Percentiles rank a stretch among this genome's conserved stretches.
phyloP scores from a whole-genome alignment of 2,329 filamentous ascomycete genomes.

The Akanthomyces uredinophilus region DNA sequence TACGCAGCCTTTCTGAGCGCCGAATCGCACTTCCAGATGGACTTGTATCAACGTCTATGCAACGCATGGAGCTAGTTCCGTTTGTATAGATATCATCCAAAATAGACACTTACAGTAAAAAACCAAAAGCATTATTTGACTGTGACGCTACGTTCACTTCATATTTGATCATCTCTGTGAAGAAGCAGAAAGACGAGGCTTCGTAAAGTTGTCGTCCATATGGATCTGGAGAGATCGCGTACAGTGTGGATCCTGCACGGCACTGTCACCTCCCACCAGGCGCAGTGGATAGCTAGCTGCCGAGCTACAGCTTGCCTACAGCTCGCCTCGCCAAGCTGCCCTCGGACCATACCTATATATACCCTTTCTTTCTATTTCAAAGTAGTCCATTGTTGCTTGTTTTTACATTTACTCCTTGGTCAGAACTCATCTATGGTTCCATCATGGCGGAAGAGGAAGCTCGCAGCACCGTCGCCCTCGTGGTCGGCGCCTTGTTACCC shows the following conservation, averaged over 20 bases:
- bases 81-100: conserved; percentile 16
- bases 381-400: not conserved
- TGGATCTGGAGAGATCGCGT: not conserved
- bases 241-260: conserved; percentile 8
- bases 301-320: conserved; percentile 2
- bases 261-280: conserved; percentile 2
- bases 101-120: conserved; percentile 12
- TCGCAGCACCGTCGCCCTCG: conserved; percentile 1
- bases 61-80: conserved; percentile 12
- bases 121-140: not conserved
- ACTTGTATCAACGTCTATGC: conserved; percentile 23
- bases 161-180: not conserved
- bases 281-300: not conserved
- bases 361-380: not conserved
- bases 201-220: not conserved
- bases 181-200: too few relatives aligned
- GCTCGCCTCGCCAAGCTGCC: not conserved
- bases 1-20: conserved; percentile 37
- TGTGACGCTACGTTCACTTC: not conserved
- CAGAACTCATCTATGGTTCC: not conserved
- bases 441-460: conserved; percentile 5
- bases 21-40: conserved; percentile 27
- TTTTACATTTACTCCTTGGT: not conserved
- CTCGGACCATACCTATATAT: not conserved
- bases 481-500: conserved; percentile 6